Evolutionary conservation across 1,139 yeast genomes (phyloP), one percentile per base, ranked within the genome.

Genomic region (Hemisphaericaspora xylanilytica): DNA sequence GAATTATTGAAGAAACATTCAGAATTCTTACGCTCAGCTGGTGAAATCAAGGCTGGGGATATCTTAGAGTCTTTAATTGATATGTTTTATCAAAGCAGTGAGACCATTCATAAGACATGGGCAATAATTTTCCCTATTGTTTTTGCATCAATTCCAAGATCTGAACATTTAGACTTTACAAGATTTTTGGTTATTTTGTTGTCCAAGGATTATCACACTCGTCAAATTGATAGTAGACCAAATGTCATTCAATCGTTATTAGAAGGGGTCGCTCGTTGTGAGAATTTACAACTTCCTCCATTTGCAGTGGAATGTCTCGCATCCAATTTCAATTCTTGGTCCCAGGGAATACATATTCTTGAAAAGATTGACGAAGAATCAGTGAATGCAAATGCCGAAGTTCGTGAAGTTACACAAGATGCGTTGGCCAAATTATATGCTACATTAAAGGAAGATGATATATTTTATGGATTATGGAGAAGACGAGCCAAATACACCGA

Each of bases 381-480:
- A 0, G 69, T 78, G 28, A 75, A 78, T 40, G 92, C 85, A 20
- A 82, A 80, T 46, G 72, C 80, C 5, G 85, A 84, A 44, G 87
- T 92, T 7, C 75, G 83, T 26, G 97, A 90, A 46, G 83, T 89
- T 6, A 88, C 89, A 35, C 82, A 85, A 48, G 98, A 94, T 65
- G 97, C 98, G 0, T 65, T 92, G 39, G 80, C 90, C 20, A 97
- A 92, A 60, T 68, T 90, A 59, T 92, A 90, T 55, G 85, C 97
- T 2, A 80, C 85, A 2, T 65, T 94, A 43, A 94, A 88, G 52
- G 98, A 94, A 56, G 95, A 87, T 42, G 98, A 94, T 53, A 86
- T 90, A 92, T 94, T 92, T 56, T 92, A 94, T 57, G 99, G 99
- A 4, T 71, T 89, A 46, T 94, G 99, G 98, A 80, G 97, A 62